These are phyloP conservation scores for Pilobolus umbonatus DNA, from an alignment of 192 early-diverging fungal genomes.

Conservation along the genomic window DNA sequence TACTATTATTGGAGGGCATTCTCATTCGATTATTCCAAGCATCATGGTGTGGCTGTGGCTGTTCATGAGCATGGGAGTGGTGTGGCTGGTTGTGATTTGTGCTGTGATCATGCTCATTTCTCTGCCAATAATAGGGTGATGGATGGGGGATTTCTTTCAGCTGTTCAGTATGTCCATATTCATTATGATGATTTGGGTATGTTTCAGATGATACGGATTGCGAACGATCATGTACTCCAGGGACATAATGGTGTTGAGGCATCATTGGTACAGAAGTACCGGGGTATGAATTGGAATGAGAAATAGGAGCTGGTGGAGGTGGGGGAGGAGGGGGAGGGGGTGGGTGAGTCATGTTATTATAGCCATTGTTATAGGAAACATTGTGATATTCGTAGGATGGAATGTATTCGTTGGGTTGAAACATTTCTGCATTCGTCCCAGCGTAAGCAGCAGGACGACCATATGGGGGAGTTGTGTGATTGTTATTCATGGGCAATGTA, in stretches of 20 bases:
- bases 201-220: background rate
- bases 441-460: constrained; percentile 15
- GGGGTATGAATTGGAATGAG: constrained; percentile 6
- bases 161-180: background rate
- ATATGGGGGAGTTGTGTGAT: constrained; percentile 15
- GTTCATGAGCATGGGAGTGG: no score
- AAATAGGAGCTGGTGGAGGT: background rate
- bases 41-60: background rate
- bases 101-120: background rate
- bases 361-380: constrained; percentile 2
- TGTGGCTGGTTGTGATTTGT: constrained; percentile 4
- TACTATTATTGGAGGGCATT: constrained; percentile 15
- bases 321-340: background rate
- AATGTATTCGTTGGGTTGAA: constrained; percentile 13
- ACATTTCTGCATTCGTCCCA: constrained; percentile 3
- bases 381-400: constrained; percentile 9
- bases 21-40: constrained; percentile 14
- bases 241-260: constrained; percentile 11
- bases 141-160: background rate
- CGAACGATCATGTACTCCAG: constrained; percentile 6
- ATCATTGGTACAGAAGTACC: constrained; percentile 9
- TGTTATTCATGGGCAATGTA: no score
- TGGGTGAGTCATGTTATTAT: background rate
- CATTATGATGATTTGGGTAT: constrained; percentile 7
- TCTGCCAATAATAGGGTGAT: constrained; percentile 14